Percentiles rank a stretch among this genome's conserved stretches.
These are phyloP conservation scores for Sophora flavescens DNA, from an alignment of 306 rosid species.

Conservation along the genomic window DNA sequence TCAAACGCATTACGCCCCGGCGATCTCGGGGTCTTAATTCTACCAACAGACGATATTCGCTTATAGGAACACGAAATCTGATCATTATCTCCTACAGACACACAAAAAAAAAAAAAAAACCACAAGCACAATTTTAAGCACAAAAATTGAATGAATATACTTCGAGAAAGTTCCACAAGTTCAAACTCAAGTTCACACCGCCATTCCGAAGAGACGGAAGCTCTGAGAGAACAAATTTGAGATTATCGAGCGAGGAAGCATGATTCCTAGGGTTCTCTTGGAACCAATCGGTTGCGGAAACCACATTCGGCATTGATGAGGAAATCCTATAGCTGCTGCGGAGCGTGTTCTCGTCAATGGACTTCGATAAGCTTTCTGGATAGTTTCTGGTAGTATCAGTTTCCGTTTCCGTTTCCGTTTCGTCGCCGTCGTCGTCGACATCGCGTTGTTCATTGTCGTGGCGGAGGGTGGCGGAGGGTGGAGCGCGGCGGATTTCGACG, in stretches of 20 bases:
- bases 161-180: not conserved
- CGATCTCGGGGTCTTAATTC: constrained; percentile 67
- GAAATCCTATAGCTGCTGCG: constrained; percentile 58
- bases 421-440: constrained; percentile 43
- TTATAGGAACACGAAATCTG: constrained; percentile 51
- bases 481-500: constrained; percentile 64
- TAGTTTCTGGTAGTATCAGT: constrained; percentile 37
- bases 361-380: constrained; percentile 47
- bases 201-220: constrained; percentile 62
- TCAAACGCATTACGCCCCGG: constrained; percentile 58
- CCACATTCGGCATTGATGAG: constrained; percentile 73
- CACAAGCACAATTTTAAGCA: constrained; percentile 16
- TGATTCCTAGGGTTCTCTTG: constrained; percentile 43
- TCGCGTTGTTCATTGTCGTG: not conserved
- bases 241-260: constrained; percentile 62
- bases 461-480: not conserved
- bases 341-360: constrained; percentile 53
- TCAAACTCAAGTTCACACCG: constrained; percentile 49
- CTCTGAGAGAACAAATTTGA: constrained; percentile 58
- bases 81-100: constrained; percentile 51
- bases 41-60: constrained; percentile 64
- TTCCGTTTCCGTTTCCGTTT: constrained; percentile 20
- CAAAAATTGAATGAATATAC: not conserved
- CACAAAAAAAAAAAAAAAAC: constrained; percentile 26
- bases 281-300: constrained; percentile 52